Percentiles rank a stretch among this genome's conserved stretches.
phyloP scores from a whole-genome alignment of 2,329 filamentous ascomycete species.

The Colletotrichum nymphaeae region DNA sequence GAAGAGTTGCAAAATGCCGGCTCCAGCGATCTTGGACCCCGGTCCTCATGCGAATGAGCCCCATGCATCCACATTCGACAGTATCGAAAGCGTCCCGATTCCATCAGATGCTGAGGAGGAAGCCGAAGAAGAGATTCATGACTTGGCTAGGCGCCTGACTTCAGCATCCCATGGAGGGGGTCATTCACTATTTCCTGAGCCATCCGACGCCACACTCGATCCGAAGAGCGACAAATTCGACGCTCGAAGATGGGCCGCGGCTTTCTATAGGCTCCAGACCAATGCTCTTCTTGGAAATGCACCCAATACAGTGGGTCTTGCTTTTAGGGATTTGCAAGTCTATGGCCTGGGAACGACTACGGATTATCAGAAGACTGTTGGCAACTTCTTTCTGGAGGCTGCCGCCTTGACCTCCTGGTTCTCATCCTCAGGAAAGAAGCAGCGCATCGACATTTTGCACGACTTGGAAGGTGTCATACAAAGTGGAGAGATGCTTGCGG shows the following conservation, averaged over 20 bases:
- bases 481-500: constrained; percentile 67
- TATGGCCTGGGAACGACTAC: constrained; percentile 54
- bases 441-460: constrained; percentile 59
- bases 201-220: constrained; percentile 46
- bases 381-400: constrained; percentile 47
- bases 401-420: constrained; percentile 41
- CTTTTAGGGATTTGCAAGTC: constrained; percentile 55
- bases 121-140: constrained; percentile 37
- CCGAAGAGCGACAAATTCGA: constrained; percentile 53
- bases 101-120: not conserved
- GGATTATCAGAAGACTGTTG: constrained; percentile 57
- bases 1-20: not conserved
- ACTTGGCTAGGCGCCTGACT: constrained; percentile 44
- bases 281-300: constrained; percentile 40
- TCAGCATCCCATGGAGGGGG: constrained; percentile 37
- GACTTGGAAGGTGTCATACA: constrained; percentile 63
- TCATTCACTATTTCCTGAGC: constrained; percentile 40
- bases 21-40: not conserved
- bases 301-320: constrained; percentile 46
- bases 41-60: not conserved
- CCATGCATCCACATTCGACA: not conserved
- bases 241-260: constrained; percentile 56
- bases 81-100: not conserved
- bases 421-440: constrained; percentile 38
- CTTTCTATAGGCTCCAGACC: constrained; percentile 44